Percentiles rank a stretch among this genome's conserved stretches.
Conservation (phyloP, 352 stramenopile genomes). For the Pythium rishiriense region DNA sequence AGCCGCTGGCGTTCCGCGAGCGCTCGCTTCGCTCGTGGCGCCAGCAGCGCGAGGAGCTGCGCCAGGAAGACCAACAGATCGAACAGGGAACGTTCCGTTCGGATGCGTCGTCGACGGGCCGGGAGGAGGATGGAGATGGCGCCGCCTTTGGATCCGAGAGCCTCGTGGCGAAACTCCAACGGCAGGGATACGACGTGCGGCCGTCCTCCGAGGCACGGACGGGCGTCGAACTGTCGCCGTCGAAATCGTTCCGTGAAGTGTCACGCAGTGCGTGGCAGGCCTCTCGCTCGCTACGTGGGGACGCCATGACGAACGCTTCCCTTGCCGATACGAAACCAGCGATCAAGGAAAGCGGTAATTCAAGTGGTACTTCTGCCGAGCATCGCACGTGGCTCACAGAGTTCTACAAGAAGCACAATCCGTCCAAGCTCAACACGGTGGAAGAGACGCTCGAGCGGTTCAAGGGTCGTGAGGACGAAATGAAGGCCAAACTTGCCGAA, state of each 20-base stretch:
- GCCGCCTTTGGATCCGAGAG: conserved; percentile 17
- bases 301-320: neutral
- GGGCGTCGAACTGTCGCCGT: conserved; percentile 19
- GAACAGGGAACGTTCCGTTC: conserved; percentile 16
- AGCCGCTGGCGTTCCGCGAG: conserved; percentile 39
- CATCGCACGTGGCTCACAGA: conserved; percentile 43
- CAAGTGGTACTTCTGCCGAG: neutral
- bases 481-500: conserved; percentile 67
- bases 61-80: conserved; percentile 21
- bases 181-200: conserved; percentile 52
- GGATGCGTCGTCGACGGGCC: neutral
- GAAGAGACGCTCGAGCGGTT: conserved; percentile 61
- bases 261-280: conserved; percentile 33
- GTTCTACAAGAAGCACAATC: conserved; percentile 79
- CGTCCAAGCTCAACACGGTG: conserved; percentile 46
- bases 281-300: conserved; percentile 28
- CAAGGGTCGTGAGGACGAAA: conserved; percentile 56
- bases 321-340: too few relatives aligned
- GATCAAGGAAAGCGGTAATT: neutral
- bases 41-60: conserved; percentile 48
- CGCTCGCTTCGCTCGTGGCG: conserved; percentile 67
- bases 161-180: conserved; percentile 45
- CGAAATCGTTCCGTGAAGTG: conserved; percentile 34
- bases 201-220: neutral
- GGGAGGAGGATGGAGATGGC: conserved; percentile 10